Evolutionary conservation across 192 early-diverging fungal genomes (phyloP), one percentile per base, ranked within the genome.

Genomic region (Backusella westeae): DNA sequence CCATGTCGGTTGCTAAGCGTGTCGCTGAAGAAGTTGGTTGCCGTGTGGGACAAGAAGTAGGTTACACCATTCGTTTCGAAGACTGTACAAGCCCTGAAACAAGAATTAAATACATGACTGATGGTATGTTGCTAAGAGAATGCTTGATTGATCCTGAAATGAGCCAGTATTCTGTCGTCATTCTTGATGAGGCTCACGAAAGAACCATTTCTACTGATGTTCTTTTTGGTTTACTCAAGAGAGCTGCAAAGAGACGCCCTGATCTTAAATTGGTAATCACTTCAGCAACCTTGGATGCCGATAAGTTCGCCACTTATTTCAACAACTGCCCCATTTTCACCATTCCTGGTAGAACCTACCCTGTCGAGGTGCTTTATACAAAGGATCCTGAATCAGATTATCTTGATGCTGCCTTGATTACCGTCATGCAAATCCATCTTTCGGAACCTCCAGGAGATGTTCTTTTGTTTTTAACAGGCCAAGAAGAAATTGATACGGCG

Each of bases 171-270:
- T 91, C 93, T n/a, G 93, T 95, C 10, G 88, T 99, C 38, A 92
- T 99, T 77, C 88, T 99, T 80, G 98, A 99, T 78, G 98, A 99
- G 80, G 98, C 98, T 21, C 98, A 99, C 90, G 98, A 99, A 85
- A 90, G 98, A 69, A 97, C 97, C 3, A 91, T 99, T 17, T 89
- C 88, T 77, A 99, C 98, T 3, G 98, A 99, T 86, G 96, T 99
- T 9, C 81, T 98, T 23, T 93, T 99, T 80, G 98, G 98, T 12
- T 79, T 98, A 73, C 86, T 99, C 78, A 97, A 96, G 80, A 91
- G 91, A 63, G 90, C 95, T 7, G 87, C 90, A 15, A 91, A 90
- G 41, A 82, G 82, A 15, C 82, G 98, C 26, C 92, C 90, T n/a
- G 98, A 99, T 78, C 75, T 99, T 63, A 96, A 96, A 84, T 84